Conservation (phyloP, 345 rosid genomes). For the Eucalyptus sp. region DNA sequence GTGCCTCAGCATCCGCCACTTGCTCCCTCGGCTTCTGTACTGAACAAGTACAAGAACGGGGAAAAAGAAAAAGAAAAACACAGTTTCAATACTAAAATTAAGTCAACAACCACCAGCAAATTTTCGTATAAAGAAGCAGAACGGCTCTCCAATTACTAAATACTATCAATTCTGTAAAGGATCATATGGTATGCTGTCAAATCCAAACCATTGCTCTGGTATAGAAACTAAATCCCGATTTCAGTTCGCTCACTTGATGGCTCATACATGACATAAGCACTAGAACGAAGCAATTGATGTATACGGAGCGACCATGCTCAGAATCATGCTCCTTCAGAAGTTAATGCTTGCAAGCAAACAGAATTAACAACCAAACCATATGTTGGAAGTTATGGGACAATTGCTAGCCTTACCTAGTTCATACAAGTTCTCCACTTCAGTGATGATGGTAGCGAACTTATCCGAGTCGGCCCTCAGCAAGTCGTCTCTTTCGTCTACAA, state of each 20-base stretch:
- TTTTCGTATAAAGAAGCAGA: not conserved
- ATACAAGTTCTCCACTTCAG: constrained; percentile 61
- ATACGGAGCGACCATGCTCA: not conserved
- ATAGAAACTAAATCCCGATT: not conserved
- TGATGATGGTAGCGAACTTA: constrained; percentile 41
- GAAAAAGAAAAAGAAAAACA: not conserved
- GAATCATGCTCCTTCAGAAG: not conserved
- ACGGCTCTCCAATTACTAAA: not conserved
- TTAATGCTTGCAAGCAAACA: not conserved
- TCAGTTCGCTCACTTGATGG: not conserved
- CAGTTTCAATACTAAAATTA: not conserved
- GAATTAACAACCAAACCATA: not conserved
- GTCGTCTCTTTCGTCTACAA: constrained; percentile 67
- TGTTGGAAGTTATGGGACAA: not conserved
- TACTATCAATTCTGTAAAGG: not conserved
- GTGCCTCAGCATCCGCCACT: constrained; percentile 88
- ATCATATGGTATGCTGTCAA: not conserved
- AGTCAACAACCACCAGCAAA: not conserved
- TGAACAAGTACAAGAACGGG: not conserved
- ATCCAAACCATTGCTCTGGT: not conserved
- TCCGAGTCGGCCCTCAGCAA: constrained; percentile 43
- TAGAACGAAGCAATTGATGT: not conserved
- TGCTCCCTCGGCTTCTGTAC: constrained; percentile 89
- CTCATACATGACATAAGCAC: not conserved
- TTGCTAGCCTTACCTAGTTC: constrained; percentile 24